Base-by-base conservation (phyloP, 2,329 filamentous ascomycete species). In the Stemphylium vesicarium region DNA sequence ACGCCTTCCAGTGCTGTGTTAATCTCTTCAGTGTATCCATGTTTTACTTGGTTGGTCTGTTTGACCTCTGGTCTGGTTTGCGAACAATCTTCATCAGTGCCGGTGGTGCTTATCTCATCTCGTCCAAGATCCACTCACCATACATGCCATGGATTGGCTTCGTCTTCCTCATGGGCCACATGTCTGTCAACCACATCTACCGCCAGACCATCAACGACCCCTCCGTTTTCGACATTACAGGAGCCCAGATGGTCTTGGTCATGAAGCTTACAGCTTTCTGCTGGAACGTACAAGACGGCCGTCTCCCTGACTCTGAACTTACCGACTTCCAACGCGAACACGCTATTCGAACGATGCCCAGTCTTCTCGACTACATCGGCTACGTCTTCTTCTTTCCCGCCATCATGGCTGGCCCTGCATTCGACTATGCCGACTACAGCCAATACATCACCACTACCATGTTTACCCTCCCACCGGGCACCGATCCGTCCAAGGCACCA, bases 141-240 rank as follows among this genome's bases (percentile, higher is more conserved):
- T 91, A 94, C 73, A 99, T 99, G 95, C 95, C 95, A 79, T 99
- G 95, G 95, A 82, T 97, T 44, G 92, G 88, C 56, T 99, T 99
- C 76, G 81, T 91, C 44, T 97, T 96, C 71, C 80, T 96, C 53
- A 98, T 99, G 94, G 88, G 88, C 50, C 94, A 99, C 78, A 91
- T 98, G 89, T 94, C 93, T 40, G 75, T 94, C 68, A 96, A 87
- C 74, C 95, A 99, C 75, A 88, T 99, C 59, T 80, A 85, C 53
- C 90, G 96, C 35, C 92, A 96, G 75, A 84, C 87, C 35, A 79
- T 84, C 35, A 82, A 89, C 64, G 82, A 86, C 57, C 85, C 90
- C 0, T 82, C 84, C 35, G 77, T 79, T 1, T 82, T 96, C 55
- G 95, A 99, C 74, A 93, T 99, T 64, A 97, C 94, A 53, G 77